phyloP scores from a whole-genome alignment of 2,329 filamentous ascomycete genomes.

The Colletotrichum higginsianum region DNA sequence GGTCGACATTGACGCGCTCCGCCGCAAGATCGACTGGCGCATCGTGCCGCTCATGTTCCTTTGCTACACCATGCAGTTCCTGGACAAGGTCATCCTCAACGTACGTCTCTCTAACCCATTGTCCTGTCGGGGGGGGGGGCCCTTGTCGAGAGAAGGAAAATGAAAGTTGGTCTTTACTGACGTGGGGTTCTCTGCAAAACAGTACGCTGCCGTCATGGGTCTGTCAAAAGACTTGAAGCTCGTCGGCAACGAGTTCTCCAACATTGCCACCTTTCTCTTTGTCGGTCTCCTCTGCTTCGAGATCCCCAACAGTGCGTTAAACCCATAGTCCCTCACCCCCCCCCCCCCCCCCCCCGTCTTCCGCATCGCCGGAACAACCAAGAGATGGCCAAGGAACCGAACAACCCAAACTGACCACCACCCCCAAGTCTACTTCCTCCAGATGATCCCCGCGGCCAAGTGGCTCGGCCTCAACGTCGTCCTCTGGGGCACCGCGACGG shows the following conservation, averaged over 20 bases:
- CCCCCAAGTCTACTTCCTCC: slow-evolving; percentile 68
- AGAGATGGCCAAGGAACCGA: background rate
- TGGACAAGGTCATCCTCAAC: slow-evolving; percentile 76
- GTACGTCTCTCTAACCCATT: slow-evolving; percentile 54
- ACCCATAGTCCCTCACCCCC: slow-evolving; percentile 23
- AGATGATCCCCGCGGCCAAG: slow-evolving; percentile 72
- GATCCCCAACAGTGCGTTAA: slow-evolving; percentile 67
- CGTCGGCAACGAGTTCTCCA: slow-evolving; percentile 73
- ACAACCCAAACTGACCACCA: background rate
- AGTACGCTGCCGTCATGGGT: slow-evolving; percentile 79
- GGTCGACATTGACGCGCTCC: slow-evolving; percentile 61
- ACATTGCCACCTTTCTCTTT: slow-evolving; percentile 74
- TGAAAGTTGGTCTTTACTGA: background rate
- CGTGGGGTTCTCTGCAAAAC: slow-evolving; percentile 21
- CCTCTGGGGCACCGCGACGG: slow-evolving; percentile 71
- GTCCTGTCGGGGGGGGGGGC: too few species aligned
- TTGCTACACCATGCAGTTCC: slow-evolving; percentile 74
- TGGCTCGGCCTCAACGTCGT: slow-evolving; percentile 72
- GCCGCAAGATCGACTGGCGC: slow-evolving; percentile 70
- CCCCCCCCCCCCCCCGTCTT: too few species aligned
- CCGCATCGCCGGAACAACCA: slow-evolving; percentile 1
- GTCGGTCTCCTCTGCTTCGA: slow-evolving; percentile 73
- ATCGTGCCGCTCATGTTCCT: slow-evolving; percentile 75
- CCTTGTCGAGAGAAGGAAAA: too few species aligned
- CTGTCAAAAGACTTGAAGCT: slow-evolving; percentile 69